Conservation (phyloP, 108 stramenopile species). For the Fragilariopsis cylindrus region DNA sequence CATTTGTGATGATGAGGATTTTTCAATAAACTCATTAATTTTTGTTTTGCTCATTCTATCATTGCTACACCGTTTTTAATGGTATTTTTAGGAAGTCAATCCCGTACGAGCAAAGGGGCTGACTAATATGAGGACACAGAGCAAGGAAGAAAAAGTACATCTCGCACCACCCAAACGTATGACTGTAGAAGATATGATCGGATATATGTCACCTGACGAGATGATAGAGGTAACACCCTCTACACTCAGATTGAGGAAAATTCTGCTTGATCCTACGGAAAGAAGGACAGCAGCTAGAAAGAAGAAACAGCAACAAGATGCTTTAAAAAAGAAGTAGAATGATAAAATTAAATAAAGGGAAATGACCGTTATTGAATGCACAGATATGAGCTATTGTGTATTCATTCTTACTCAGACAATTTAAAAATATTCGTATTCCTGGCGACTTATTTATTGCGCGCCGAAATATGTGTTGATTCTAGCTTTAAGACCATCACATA, state of each 20-base stretch:
- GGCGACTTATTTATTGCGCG: too few species aligned
- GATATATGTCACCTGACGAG: constrained; percentile 87
- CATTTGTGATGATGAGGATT: too few species aligned
- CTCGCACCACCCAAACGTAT: constrained; percentile 84
- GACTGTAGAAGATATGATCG: constrained; percentile 94
- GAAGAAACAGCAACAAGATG: constrained; percentile 70
- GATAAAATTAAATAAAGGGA: background rate
- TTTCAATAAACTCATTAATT: too few species aligned
- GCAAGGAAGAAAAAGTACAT: constrained; percentile 88
- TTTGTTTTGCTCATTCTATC: constrained; percentile 7
- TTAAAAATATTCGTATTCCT: too few species aligned
- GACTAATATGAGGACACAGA: constrained; percentile 92
- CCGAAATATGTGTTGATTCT: too few species aligned
- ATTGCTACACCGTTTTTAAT: background rate
- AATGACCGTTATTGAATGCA: too few species aligned
- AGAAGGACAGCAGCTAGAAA: constrained; percentile 48
- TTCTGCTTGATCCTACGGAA: constrained; percentile 70
- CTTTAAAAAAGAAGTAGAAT: constrained; percentile 19
- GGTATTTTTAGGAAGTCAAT: constrained; percentile 74
- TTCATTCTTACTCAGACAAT: too few species aligned
- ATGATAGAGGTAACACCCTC: constrained; percentile 95
- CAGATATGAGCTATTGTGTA: too few species aligned
- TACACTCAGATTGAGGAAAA: constrained; percentile 87
- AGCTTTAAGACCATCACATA: too few species aligned
- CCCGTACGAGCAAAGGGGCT: constrained; percentile 88